A percentile compares a stretch with the other conserved stretches of the same genome.
Conservation (phyloP, 164 flowering plant genomes). For the Aristolochia californica region DNA sequence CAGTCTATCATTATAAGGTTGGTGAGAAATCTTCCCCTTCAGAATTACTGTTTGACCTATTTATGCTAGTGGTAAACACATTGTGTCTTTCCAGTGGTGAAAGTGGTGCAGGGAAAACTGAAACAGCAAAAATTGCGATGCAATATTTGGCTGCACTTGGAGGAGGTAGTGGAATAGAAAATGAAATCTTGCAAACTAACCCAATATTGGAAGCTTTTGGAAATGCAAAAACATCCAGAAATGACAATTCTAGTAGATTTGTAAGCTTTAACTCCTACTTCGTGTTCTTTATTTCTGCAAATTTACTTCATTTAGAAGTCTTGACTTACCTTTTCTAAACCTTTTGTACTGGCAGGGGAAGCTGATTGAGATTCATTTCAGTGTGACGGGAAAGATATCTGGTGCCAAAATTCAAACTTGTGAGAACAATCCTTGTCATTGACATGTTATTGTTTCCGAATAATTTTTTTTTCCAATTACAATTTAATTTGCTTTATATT, state of each 20-base stretch:
- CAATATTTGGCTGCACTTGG: constrained; percentile 98
- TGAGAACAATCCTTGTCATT: constrained; percentile 25
- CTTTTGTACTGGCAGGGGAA: constrained; percentile 59
- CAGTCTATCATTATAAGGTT: constrained; percentile 99
- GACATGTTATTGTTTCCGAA: not conserved
- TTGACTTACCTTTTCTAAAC: not conserved
- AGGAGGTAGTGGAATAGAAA: constrained; percentile 96
- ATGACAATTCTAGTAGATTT: constrained; percentile 98
- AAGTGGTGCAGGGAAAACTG: constrained; percentile 99
- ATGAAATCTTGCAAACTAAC: constrained; percentile 90
- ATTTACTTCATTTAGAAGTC: not conserved
- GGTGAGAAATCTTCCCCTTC: constrained; percentile 19
- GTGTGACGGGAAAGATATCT: constrained; percentile 88
- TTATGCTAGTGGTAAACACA: not conserved
- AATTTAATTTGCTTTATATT: too few relatives aligned
- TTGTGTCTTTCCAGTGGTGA: constrained; percentile 62
- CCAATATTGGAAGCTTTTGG: constrained; percentile 98
- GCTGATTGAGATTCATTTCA: constrained; percentile 93
- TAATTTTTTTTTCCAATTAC: constrained; percentile 18
- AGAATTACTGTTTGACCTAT: not conserved
- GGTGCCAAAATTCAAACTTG: constrained; percentile 98
- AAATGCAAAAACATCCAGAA: constrained; percentile 92
- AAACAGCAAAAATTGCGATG: constrained; percentile 98
- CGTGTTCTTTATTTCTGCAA: not conserved
- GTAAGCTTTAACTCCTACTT: constrained; percentile 42